Evolutionary conservation across 2,329 filamentous ascomycete genomes (phyloP), one percentile per base, ranked within the genome.

Genomic region (Hymenotorrendiella dingleyae): DNA sequence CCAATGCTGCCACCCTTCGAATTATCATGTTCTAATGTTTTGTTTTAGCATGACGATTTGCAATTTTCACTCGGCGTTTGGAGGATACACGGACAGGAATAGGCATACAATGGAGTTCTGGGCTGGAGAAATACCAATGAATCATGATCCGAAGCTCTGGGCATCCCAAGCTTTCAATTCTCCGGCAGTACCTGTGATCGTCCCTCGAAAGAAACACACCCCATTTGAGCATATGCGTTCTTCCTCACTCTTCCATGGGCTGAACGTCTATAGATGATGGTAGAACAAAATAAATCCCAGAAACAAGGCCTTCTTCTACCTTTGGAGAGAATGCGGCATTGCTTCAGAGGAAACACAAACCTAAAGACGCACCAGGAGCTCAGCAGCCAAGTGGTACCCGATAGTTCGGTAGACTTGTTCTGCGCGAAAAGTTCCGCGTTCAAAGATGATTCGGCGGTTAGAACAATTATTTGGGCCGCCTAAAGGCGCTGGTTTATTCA

Each of bases 171-270:
- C n/a, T n/a, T n/a, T n/a, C n/a, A n/a, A n/a, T n/a, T n/a, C n/a
- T n/a, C n/a, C n/a, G n/a, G n/a, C n/a, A n/a, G n/a, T n/a, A n/a
- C n/a, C n/a, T n/a, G n/a, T n/a, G n/a, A n/a, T n/a, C n/a, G n/a
- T n/a, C n/a, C n/a, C n/a, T 40, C 30, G 23, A 36, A 28, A 34
- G 39, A 48, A 14, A 21, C 33, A 27, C 20, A 47, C 37, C 40
- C 59, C 59, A 61, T 61, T 49, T 60, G 54, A 62, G 60, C 59
- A 62, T 62, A 62, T 62, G 55, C 60, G 54, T 57, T 58, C 53
- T 54, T 55, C 56, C 46, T 46, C 47, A 46, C 38, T 49, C 38
- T 45, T 53, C 54, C 46, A 54, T 58, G 49, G 54, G 58, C 54
- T 35, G 51, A 58, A 57, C 45, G 59, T 61, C 58, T 62, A 62